phyloP scores from a whole-genome alignment of 306 rosid species.

The Cucurbita pepo region DNA sequence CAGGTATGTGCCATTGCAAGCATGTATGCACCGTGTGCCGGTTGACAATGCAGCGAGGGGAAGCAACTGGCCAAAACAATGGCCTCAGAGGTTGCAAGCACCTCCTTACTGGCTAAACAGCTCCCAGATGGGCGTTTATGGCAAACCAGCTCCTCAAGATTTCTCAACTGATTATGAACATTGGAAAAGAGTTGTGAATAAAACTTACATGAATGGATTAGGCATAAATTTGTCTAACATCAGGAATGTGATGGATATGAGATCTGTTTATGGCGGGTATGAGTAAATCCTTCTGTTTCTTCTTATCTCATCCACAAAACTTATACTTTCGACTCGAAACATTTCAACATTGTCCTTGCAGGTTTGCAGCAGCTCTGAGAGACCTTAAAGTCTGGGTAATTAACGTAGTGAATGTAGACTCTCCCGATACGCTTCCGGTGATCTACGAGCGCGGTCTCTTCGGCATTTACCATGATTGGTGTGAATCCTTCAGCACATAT shows the following conservation, averaged over 20 bases:
- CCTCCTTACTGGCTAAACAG: conserved; percentile 78
- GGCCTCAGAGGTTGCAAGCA: conserved; percentile 55
- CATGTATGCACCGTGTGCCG: conserved; percentile 70
- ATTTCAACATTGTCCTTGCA: conserved; percentile 14
- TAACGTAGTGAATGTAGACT: conserved; percentile 70
- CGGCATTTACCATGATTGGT: conserved; percentile 94
- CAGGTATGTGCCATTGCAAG: conserved; percentile 80
- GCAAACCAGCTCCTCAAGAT: conserved; percentile 81
- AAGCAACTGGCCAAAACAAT: conserved; percentile 50
- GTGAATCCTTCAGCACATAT: conserved; percentile 87
- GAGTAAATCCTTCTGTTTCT: conserved; percentile 13
- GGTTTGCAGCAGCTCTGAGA: conserved; percentile 75
- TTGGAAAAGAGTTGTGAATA: conserved; percentile 56
- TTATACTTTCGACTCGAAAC: background rate
- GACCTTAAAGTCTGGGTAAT: conserved; percentile 73
- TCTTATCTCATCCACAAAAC: background rate
- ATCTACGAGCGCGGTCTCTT: conserved; percentile 88
- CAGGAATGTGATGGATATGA: conserved; percentile 90
- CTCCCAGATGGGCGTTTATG: conserved; percentile 68
- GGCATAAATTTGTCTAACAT: conserved; percentile 72
- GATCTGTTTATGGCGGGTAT: conserved; percentile 90
- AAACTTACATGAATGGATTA: conserved; percentile 33
- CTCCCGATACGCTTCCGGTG: conserved; percentile 78
- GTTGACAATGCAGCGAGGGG: conserved; percentile 42
- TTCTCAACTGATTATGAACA: conserved; percentile 55